Conservation (phyloP, 495 filamentous ascomycete genomes). For the Polyplosphaeria fusca region DNA sequence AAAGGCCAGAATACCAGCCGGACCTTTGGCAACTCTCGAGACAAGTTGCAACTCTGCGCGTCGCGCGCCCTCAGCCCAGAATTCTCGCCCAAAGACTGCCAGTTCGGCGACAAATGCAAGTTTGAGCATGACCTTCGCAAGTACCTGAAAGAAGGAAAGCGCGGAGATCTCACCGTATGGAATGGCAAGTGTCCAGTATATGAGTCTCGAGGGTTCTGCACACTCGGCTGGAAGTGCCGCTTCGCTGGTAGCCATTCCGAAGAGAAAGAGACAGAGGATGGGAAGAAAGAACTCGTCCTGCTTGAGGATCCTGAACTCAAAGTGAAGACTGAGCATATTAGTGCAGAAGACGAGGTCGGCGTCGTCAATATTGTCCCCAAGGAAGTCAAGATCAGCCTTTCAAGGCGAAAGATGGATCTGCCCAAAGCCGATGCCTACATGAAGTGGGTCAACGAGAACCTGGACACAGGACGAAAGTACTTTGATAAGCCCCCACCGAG, state of each 20-base stretch:
- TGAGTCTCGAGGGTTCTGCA: slow-evolving; percentile 70
- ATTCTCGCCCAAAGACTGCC: slow-evolving; percentile 69
- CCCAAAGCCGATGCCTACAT: slow-evolving; percentile 71
- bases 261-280: slow-evolving; percentile 70
- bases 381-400: slow-evolving; percentile 64
- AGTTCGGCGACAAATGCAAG: slow-evolving; percentile 72
- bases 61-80: slow-evolving; percentile 64
- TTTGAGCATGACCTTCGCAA: slow-evolving; percentile 76
- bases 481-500: slow-evolving; percentile 5
- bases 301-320: slow-evolving; percentile 44
- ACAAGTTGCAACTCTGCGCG: slow-evolving; percentile 74
- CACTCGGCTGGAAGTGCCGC: slow-evolving; percentile 87
- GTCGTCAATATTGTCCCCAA: slow-evolving; percentile 69
- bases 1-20: slow-evolving; percentile 83
- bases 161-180: slow-evolving; percentile 72
- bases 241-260: slow-evolving; percentile 77
- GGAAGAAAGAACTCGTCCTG: slow-evolving; percentile 75
- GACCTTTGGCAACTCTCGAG: slow-evolving; percentile 76
- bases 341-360: slow-evolving; percentile 53
- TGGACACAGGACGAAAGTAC: neutral
- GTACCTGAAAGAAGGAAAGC: slow-evolving; percentile 80
- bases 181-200: slow-evolving; percentile 75
- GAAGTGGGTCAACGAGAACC: slow-evolving; percentile 59
- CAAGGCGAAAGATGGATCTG: slow-evolving; percentile 61
- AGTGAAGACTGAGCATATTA: slow-evolving; percentile 36